Evolutionary conservation across 441 rosid genomes (phyloP).

Genomic region (Syzygium malaccense): DNA sequence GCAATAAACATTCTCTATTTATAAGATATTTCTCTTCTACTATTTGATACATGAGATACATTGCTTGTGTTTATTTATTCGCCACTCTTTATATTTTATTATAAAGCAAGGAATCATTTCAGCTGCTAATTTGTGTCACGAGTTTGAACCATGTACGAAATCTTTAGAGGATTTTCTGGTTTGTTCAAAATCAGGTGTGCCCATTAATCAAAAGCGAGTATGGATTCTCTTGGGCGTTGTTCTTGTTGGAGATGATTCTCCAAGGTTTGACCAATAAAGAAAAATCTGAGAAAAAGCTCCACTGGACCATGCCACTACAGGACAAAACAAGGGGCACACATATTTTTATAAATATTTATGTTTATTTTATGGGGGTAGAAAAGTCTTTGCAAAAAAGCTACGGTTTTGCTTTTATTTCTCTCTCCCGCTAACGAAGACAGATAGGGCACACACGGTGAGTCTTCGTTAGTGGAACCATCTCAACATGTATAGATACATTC

Average conservation of each 20-base stretch:
- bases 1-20: fast-evolving
- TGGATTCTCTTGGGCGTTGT: not conserved
- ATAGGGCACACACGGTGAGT: not conserved
- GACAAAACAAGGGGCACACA: not conserved
- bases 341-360: not conserved
- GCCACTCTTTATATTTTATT: fast-evolving
- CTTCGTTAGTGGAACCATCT: no score
- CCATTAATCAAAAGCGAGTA: not conserved
- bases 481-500: fast-evolving
- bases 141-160: not conserved
- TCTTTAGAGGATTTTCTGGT: not conserved
- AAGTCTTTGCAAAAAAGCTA: not conserved
- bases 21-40: fast-evolving
- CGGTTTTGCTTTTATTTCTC: not conserved
- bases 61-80: fast-evolving
- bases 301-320: not conserved
- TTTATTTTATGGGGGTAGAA: not conserved
- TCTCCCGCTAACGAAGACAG: not conserved
- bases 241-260: not conserved
- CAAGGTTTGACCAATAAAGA: not conserved
- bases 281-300: not conserved
- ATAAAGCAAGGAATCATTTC: fast-evolving
- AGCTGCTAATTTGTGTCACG: not conserved
- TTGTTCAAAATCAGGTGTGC: not conserved
- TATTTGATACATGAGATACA: fast-evolving